Conservation (phyloP, 2,329 filamentous ascomycete species). For the Colletotrichum shisoi region DNA sequence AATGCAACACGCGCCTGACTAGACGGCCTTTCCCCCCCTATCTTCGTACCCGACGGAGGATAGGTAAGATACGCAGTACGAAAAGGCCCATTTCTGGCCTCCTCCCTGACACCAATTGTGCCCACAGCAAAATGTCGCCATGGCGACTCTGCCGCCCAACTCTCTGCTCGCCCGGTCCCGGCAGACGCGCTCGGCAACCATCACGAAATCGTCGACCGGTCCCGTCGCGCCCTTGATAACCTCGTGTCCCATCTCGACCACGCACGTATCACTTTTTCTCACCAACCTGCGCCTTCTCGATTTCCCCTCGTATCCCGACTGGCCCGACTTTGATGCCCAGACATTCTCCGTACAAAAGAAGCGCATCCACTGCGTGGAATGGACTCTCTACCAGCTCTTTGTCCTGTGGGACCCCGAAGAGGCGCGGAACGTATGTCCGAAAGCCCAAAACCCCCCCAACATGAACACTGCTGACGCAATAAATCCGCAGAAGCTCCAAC, state of each 20-base stretch:
- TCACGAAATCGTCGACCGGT: constrained; percentile 36
- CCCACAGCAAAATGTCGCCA: constrained; percentile 43
- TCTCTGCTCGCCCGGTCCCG: constrained; percentile 46
- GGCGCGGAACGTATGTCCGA: constrained; percentile 70
- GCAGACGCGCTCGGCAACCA: constrained; percentile 39
- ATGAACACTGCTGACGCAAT: not conserved
- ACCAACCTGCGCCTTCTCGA: constrained; percentile 85
- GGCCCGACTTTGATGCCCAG: constrained; percentile 75
- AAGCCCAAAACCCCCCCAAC: not conserved
- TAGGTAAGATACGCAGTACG: not conserved
- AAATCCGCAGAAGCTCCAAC: constrained; percentile 75
- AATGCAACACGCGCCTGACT: constrained; percentile 25
- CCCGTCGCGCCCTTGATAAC: constrained; percentile 33
- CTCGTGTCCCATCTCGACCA: constrained; percentile 53
- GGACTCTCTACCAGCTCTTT: constrained; percentile 89
- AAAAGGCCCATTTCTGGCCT: constrained; percentile 15
- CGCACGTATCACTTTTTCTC: constrained; percentile 73
- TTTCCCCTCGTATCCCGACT: constrained; percentile 77
- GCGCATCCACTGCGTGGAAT: constrained; percentile 83
- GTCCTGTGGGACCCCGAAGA: constrained; percentile 81
- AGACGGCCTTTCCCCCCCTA: constrained; percentile 4
- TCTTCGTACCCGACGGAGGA: not conserved
- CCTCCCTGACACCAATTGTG: not conserved
- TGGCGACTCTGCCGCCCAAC: constrained; percentile 47
- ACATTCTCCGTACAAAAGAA: constrained; percentile 84